Percentiles rank a stretch among this genome's conserved stretches.
These are phyloP conservation scores for Phyllosticta capitalensis DNA, from an alignment of 2,329 filamentous ascomycete genomes.

Conservation along the genomic window DNA sequence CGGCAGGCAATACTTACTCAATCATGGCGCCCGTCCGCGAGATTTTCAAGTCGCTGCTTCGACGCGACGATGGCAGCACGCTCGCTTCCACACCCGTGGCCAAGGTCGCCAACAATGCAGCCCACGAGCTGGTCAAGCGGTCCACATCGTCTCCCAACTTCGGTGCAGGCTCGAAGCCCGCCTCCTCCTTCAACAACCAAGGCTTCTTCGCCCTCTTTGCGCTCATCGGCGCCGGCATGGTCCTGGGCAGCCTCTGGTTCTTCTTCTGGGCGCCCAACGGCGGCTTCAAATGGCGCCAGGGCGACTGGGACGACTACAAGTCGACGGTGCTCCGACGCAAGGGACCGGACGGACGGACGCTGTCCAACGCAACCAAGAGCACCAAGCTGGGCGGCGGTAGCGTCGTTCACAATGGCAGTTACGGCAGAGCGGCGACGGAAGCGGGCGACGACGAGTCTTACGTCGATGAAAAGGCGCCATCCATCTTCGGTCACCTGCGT, in stretches of 20 bases:
- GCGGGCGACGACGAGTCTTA: slow-evolving; percentile 38
- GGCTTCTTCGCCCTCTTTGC: slow-evolving; percentile 82
- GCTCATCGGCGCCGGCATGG: slow-evolving; percentile 70
- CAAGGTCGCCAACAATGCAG: neutral
- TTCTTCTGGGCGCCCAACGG: slow-evolving; percentile 96
- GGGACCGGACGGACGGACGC: slow-evolving; percentile 77
- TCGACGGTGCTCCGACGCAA: slow-evolving; percentile 81
- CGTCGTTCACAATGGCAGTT: slow-evolving; percentile 57
- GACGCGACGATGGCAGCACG: neutral
- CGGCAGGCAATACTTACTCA: neutral
- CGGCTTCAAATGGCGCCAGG: slow-evolving; percentile 74
- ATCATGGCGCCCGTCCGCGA: neutral
- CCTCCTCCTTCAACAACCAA: slow-evolving; percentile 35
- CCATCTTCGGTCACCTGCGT: slow-evolving; percentile 19
- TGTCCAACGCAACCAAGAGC: slow-evolving; percentile 71
- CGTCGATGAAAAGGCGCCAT: slow-evolving; percentile 32
- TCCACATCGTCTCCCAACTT: slow-evolving; percentile 14
- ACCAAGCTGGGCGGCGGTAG: slow-evolving; percentile 83
- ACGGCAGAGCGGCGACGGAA: slow-evolving; percentile 18
- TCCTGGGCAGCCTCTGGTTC: slow-evolving; percentile 80
- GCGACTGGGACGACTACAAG: slow-evolving; percentile 98
- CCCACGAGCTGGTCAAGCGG: slow-evolving; percentile 4
- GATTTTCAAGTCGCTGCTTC: neutral
- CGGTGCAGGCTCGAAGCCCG: slow-evolving; percentile 26
- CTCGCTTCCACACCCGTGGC: neutral